Conservation (phyloP, 768 basidiomycete species). For the Albatrellus ellisii region DNA sequence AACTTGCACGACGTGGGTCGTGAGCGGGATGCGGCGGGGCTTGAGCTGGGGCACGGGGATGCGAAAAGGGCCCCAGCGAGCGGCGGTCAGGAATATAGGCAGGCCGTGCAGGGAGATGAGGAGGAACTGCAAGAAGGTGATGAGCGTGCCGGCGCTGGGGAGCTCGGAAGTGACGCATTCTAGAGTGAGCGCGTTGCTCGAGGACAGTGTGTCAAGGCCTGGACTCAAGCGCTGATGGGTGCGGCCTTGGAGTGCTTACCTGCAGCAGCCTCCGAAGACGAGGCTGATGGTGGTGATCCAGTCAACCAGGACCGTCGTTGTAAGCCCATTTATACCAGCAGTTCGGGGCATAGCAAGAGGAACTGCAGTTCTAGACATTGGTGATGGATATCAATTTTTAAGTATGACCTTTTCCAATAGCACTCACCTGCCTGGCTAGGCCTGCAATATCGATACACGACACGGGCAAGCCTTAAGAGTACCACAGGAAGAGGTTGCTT, state of each 20-base stretch:
- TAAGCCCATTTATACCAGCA: neutral
- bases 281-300: constrained; percentile 60
- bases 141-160: constrained; percentile 64
- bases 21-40: constrained; percentile 54
- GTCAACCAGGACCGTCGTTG: constrained; percentile 13
- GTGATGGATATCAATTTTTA: too few species aligned
- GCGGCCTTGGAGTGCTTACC: too few species aligned
- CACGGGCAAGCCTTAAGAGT: too few species aligned
- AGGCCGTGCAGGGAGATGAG: constrained; percentile 65
- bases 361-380: too few species aligned
- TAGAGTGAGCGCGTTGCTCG: constrained; percentile 65
- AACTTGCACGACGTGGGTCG: constrained; percentile 69
- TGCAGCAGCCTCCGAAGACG: constrained; percentile 89
- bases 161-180: constrained; percentile 60
- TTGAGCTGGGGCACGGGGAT: constrained; percentile 34
- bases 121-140: constrained; percentile 82
- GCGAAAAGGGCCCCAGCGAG: constrained; percentile 1
- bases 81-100: constrained; percentile 37
- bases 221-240: too few species aligned
- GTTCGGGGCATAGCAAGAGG: too few species aligned
- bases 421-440: too few species aligned
- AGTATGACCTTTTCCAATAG: too few species aligned
- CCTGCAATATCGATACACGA: too few species aligned
- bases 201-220: constrained; percentile 2
- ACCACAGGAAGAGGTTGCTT: too few species aligned